phyloP scores from a whole-genome alignment of 2,329 filamentous ascomycete species.

The Lachnellula arida region DNA sequence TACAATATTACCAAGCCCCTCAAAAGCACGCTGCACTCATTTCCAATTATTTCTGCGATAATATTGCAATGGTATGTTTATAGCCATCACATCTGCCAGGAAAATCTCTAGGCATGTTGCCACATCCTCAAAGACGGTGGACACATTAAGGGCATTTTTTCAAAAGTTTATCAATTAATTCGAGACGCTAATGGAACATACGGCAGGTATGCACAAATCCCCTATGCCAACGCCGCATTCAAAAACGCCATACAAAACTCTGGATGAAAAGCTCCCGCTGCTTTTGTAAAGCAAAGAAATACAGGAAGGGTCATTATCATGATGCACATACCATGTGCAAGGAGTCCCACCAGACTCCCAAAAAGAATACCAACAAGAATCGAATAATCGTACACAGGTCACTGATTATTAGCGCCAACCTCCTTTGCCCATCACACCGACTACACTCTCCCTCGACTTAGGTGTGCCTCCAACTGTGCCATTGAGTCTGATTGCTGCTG shows the following conservation, averaged over 20 bases:
- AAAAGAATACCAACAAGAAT: slow-evolving; percentile 7
- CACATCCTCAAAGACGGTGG: too few species aligned
- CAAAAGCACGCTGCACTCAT: too few species aligned
- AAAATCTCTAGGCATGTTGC: too few species aligned
- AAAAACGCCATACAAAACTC: slow-evolving; percentile 6
- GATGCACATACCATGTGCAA: slow-evolving; percentile 15
- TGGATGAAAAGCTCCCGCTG: background rate
- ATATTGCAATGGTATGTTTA: too few species aligned
- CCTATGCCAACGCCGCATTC: slow-evolving; percentile 9
- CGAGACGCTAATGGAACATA: background rate
- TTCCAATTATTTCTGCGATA: too few species aligned
- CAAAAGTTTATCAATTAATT: background rate
- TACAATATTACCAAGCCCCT: too few species aligned
- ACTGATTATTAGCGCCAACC: slow-evolving; percentile 22
- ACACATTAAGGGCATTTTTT: too few species aligned
- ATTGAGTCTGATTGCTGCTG: slow-evolving; percentile 20
- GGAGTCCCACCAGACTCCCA: background rate
- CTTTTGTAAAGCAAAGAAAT: background rate
- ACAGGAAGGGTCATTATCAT: slow-evolving; percentile 21
- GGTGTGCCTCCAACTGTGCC: slow-evolving; percentile 23
- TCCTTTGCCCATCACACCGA: slow-evolving; percentile 26
- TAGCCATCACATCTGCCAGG: too few species aligned
- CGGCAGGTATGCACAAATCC: slow-evolving; percentile 3
- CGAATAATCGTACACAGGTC: background rate
- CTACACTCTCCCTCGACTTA: slow-evolving; percentile 27